Evolutionary conservation across 495 filamentous ascomycete species (phyloP).

Genomic region (Trichoderma reesei): DNA sequence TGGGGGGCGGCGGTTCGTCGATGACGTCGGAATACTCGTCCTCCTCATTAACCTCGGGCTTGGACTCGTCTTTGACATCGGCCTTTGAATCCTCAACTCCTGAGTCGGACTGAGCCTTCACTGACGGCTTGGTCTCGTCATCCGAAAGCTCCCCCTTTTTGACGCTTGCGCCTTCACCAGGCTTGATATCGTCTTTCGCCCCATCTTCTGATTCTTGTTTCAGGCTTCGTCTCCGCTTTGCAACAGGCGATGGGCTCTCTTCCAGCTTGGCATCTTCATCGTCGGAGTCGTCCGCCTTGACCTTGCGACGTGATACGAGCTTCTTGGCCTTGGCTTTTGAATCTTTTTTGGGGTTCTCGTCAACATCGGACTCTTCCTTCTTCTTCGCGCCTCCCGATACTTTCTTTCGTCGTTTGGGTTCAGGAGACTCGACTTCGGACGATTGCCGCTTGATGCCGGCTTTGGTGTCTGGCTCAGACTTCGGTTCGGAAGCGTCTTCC

Average conservation of each 20-base stretch:
- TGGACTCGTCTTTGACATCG: neutral
- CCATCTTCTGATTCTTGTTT: conserved; percentile 12
- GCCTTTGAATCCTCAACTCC: conserved; percentile 17
- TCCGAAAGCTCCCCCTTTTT: conserved; percentile 25
- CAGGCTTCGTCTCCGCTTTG: conserved; percentile 13
- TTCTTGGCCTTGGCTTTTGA: conserved; percentile 19
- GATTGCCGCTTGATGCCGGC: conserved; percentile 16
- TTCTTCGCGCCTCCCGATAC: conserved; percentile 20
- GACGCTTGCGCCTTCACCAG: conserved; percentile 16
- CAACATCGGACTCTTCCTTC: conserved; percentile 11
- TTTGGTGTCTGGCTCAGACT: conserved; percentile 2
- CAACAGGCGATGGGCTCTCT: conserved; percentile 13
- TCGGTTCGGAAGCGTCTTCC: conserved; percentile 7
- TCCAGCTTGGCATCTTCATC: conserved; percentile 13
- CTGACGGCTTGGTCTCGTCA: conserved; percentile 27
- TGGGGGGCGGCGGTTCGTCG: conserved; percentile 22
- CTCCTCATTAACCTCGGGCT: conserved; percentile 11
- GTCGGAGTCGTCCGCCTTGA: conserved; percentile 13
- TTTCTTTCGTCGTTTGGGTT: conserved; percentile 12
- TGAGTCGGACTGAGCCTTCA: conserved; percentile 18
- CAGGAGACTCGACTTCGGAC: conserved; percentile 11
- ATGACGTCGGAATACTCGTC: conserved; percentile 14
- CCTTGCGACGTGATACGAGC: conserved; percentile 20
- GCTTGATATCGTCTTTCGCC: conserved; percentile 10
- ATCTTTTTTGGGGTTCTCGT: conserved; percentile 2